Conservation (phyloP, 345 rosid species). For the Lepidium didymum region DNA sequence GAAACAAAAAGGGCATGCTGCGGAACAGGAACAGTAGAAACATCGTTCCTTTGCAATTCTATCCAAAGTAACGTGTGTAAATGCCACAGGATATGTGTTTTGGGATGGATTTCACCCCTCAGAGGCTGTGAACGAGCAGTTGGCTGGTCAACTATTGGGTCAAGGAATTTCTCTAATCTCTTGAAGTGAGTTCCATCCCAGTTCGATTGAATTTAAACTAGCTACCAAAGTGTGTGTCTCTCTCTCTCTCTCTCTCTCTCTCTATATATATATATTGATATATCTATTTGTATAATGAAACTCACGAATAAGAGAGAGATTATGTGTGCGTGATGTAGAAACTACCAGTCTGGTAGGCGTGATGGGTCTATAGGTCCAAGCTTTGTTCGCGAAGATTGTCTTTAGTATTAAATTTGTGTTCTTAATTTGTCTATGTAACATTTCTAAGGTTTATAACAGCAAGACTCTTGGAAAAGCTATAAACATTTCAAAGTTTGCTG, state of each 20-base stretch:
- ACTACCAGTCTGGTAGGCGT: constrained; percentile 3
- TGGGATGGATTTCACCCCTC: constrained; percentile 98
- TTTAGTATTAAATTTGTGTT: background rate
- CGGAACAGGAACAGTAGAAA: constrained; percentile 79
- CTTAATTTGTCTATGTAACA: background rate
- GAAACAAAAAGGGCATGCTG: constrained; percentile 87
- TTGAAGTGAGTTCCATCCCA: constrained; percentile 27
- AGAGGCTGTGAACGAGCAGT: constrained; percentile 64
- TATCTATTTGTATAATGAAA: background rate
- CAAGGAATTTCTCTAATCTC: constrained; percentile 74
- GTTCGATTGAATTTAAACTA: constrained; percentile 1
- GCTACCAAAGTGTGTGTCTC: background rate
- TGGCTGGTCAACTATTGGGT: constrained; percentile 53
- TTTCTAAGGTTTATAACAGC: background rate
- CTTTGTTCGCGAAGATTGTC: constrained; percentile 1
- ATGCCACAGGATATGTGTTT: constrained; percentile 75
- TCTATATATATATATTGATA: background rate
- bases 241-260: background rate
- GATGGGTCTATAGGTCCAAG: constrained; percentile 15
- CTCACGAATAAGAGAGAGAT: background rate
- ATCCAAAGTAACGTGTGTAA: constrained; percentile 63
- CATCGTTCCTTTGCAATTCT: constrained; percentile 73
- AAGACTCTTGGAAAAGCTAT: background rate
- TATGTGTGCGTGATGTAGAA: constrained; percentile 4
- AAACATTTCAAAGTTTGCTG: background rate